Conservation (phyloP, 2,329 filamentous ascomycete genomes). For the Talaromyces sp. region DNA sequence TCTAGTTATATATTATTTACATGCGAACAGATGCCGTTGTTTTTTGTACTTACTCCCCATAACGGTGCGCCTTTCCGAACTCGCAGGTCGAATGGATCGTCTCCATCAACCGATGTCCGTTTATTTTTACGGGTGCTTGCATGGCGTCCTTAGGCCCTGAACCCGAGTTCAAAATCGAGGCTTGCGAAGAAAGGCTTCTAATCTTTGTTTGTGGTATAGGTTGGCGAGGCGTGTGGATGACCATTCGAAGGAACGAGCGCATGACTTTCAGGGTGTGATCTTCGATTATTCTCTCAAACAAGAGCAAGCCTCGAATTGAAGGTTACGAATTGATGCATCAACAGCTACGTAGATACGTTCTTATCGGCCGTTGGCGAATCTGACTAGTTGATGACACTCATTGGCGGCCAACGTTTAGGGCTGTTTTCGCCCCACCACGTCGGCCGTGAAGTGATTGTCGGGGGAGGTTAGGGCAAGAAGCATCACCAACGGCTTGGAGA, state of each 20-base stretch:
- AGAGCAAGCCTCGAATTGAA: background rate
- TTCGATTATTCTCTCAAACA: background rate
- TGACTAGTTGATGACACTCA: background rate
- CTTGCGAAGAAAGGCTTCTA: background rate
- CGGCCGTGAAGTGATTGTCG: background rate
- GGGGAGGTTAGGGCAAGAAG: background rate
- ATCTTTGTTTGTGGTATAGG: background rate
- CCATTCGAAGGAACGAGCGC: background rate
- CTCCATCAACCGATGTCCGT: background rate
- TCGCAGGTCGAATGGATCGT: conserved; percentile 3
- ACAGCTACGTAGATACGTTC: background rate
- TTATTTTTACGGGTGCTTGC: background rate
- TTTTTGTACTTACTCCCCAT: background rate
- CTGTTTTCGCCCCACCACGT: background rate
- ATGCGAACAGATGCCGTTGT: background rate
- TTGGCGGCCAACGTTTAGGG: background rate
- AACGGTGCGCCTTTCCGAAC: conserved; percentile 7
- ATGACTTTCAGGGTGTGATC: background rate
- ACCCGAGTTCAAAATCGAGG: background rate
- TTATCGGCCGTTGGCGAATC: background rate
- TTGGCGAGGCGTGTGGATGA: background rate
- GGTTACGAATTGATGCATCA: background rate
- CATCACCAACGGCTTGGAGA: background rate
- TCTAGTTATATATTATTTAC: background rate
- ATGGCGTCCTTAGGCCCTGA: background rate